phyloP scores from a whole-genome alignment of 805 yeast genomes.

The Starmerella apicola region DNA sequence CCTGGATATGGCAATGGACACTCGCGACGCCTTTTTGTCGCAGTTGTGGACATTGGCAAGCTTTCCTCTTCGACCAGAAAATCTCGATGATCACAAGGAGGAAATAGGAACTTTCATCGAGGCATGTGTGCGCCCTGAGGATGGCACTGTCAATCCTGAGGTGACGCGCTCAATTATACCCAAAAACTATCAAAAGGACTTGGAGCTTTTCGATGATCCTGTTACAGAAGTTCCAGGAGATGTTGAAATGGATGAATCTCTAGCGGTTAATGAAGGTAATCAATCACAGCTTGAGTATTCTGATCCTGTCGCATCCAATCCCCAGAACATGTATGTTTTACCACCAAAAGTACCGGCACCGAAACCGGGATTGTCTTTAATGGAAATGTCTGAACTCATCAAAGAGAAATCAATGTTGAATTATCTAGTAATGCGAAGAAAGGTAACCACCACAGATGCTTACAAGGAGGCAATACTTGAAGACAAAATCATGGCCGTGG shows the following conservation, averaged over 20 bases:
- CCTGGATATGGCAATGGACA: slow-evolving; percentile 3
- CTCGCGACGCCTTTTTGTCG: slow-evolving; percentile 12
- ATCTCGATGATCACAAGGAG: slow-evolving; percentile 2
- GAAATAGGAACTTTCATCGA: slow-evolving; percentile 8
- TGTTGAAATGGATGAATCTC: background rate
- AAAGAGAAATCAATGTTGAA: slow-evolving; percentile 79
- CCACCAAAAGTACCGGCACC: slow-evolving; percentile 29
- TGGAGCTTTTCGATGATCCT: background rate
- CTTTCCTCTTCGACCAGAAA: slow-evolving; percentile 5
- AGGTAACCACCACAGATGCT: slow-evolving; percentile 70
- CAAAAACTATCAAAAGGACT: slow-evolving; percentile 1
- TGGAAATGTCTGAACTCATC: slow-evolving; percentile 75
- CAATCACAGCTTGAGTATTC: background rate
- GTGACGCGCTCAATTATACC: slow-evolving; percentile 10
- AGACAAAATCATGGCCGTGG: slow-evolving; percentile 79
- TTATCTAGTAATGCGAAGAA: slow-evolving; percentile 72
- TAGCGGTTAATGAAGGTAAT: background rate
- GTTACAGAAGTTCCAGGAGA: background rate
- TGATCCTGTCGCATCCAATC: background rate
- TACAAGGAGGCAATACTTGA: slow-evolving; percentile 78
- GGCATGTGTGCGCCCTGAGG: slow-evolving; percentile 6
- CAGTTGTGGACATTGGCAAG: slow-evolving; percentile 13
- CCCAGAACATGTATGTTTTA: slow-evolving; percentile 21
- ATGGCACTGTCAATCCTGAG: slow-evolving; percentile 5
- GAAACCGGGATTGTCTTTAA: slow-evolving; percentile 37